Evolutionary conservation across 768 basidiomycete species (phyloP), one percentile per base, ranked within the genome.

Genomic region (Chalciporus pseudorubinellus): DNA sequence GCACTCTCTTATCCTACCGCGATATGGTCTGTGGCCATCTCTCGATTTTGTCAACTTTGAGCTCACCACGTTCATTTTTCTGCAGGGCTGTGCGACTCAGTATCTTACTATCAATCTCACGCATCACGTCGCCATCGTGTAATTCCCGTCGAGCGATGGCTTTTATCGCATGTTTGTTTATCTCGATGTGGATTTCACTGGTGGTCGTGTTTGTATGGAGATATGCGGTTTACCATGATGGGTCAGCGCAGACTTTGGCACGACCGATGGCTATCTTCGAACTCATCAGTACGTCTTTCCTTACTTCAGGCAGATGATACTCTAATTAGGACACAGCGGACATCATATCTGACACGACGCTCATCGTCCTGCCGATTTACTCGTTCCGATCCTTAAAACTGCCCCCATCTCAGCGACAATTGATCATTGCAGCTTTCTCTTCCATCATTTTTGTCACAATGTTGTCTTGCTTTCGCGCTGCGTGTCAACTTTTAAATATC

Each of bases 311-410:
- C 29, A 8, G 29, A 31, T 31, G 8, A 13, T 31, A 33, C 38
- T 20, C 48, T 57, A 38, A 60, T 42, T 4, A 47, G 16, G 39
- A 26, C 6, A 39, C 40, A 65, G 63, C 50, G 16, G 56, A 67
- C 26, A 39, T 67, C 29, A 22, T 67, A 10, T 56, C 60, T 12
- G 63, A 58, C 29, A 31, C 34, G 11, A 44, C 43, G 16, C 34
- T 60, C 9, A 46, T 65, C 22, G 10, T 20, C 40, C 33, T 60
- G 40, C 47, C 58, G 8, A 48, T 60, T 14, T 5, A 36, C 42
- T 24, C 29, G 1, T 28, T 59, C 16, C 51, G 42, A 43, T 50
- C 48, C 24, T 33, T 48, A 12, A 43, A 52, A 18, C 31, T 61
- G 19, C 26, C 40, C 16, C 39, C 12, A 20, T 41, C 33, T 13